Base-by-base conservation (phyloP, 2,329 filamentous ascomycete genomes). In the Biscogniauxia mediterranea region DNA sequence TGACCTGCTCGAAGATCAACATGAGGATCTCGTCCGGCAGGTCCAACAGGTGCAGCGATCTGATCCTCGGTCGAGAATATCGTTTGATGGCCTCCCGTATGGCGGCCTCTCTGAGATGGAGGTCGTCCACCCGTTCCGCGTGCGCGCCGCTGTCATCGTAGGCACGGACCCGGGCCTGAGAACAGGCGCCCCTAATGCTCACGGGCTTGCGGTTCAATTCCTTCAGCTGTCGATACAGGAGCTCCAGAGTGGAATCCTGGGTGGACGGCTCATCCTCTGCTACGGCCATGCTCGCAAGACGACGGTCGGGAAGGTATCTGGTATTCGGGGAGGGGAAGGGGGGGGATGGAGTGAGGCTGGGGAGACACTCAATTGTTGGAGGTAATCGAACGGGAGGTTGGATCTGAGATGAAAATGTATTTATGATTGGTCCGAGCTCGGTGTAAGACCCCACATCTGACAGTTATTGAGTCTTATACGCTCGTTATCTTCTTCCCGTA, bases 21-120 rank as follows among this genome's bases (percentile, higher is more conserved):
- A 15, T 23, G 9, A 64, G 57, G 11, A 61, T 56, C 51, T 66
- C 60, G 52, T 57, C 53, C 11, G 60, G 60, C 11, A 64, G 50
- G 56, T 61, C 23, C 13, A 64, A 19, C 17, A 66, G 54, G 21
- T 57, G 8, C 19, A 46, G 38, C 15, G 38, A 46, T 46, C 38
- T 46, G 15, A 46, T 46, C 3, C 17, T 8, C 49, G 8, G 15
- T 17, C 20, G 21, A 17, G n/a, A 15, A 55, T 20, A 15, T 3
- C 15, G 19, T 5, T 15, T n/a, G 13, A 49, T 28, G 20, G 15
- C 32, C 15, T n/a, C 13, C 6, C 26, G 20, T 19, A 49, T 9
- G 3, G 54, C 19, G 11, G 15, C 5, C 7, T 56, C 38, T 46
- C 15, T 46, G 38, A 46, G 38, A n/a, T 13, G 38, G 38, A 46